phyloP scores from a whole-genome alignment of 345 rosid species.

The Nephelium lappaceum region DNA sequence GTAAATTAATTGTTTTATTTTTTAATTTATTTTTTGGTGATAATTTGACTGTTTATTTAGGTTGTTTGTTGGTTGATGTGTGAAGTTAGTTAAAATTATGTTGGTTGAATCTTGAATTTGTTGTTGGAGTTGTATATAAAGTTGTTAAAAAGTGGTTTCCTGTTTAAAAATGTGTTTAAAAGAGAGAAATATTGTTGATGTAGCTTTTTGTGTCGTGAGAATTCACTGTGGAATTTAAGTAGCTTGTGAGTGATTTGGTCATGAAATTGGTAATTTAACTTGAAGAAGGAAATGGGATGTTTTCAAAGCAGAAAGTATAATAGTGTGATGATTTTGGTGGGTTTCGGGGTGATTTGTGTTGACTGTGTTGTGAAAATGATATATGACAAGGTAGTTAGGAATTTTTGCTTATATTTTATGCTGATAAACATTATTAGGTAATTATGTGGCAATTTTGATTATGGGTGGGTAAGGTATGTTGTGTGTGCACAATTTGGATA shows the following conservation, averaged over 20 bases:
- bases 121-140: neutral
- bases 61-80: neutral
- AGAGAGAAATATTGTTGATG: neutral
- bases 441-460: no score
- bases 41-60: neutral
- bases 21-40: neutral
- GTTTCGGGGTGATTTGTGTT: neutral
- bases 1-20: neutral
- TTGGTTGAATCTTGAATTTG: conserved; percentile 1
- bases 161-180: neutral
- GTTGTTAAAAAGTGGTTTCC: conserved; percentile 1
- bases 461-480: neutral
- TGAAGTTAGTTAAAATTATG: conserved; percentile 8
- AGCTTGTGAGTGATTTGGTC: neutral
- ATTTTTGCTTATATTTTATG: neutral
- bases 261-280: no score
- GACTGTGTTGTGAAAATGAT: neutral
- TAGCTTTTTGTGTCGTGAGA: neutral
- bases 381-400: neutral
- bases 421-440: neutral
- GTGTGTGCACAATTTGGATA: neutral
- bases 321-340: conserved; percentile 2
- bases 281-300: neutral
- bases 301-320: neutral
- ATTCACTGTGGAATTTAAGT: neutral